Percentiles rank a stretch among this genome's conserved stretches.
Evolutionary conservation across 148 eudicot genomes (phyloP).

Genomic region (Agrostemma githago): DNA sequence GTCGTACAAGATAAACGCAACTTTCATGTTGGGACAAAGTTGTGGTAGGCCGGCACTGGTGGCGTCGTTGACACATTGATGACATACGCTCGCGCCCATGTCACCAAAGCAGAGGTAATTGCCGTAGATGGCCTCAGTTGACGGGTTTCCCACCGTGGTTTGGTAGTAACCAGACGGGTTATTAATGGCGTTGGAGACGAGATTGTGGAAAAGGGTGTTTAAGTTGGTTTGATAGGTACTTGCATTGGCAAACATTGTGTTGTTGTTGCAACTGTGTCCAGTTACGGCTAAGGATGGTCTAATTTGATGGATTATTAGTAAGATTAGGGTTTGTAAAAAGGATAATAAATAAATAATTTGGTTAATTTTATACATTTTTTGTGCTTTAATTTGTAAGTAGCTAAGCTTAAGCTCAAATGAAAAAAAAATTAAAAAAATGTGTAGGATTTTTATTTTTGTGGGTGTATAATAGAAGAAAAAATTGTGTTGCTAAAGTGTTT

Average conservation of each 20-base stretch:
- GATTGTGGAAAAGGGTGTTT: slow-evolving; percentile 30
- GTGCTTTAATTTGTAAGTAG: not conserved
- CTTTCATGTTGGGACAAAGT: not conserved
- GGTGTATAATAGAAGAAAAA: no score
- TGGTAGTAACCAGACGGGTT: slow-evolving; percentile 31
- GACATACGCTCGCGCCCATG: not conserved
- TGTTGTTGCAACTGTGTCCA: not conserved
- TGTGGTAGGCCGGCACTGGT: not conserved
- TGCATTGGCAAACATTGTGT: slow-evolving; percentile 22
- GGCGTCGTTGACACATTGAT: slow-evolving; percentile 13
- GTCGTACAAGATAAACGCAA: not conserved
- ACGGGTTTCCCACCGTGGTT: slow-evolving; percentile 16
- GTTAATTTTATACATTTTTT: not conserved
- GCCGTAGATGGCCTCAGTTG: slow-evolving; percentile 9
- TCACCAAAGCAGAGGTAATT: slow-evolving; percentile 28
- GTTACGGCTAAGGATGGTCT: not conserved
- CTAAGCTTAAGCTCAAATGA: not conserved
- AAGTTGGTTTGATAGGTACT: slow-evolving; percentile 35
- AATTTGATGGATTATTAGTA: not conserved
- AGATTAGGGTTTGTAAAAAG: not conserved
- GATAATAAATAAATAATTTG: not conserved
- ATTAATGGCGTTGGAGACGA: slow-evolving; percentile 26
- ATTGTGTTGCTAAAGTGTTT: no score
- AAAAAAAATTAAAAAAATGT: no score
- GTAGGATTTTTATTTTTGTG: no score